Evolutionary conservation across 257 asterid species (phyloP).

Genomic region (Capsicum chinense): DNA sequence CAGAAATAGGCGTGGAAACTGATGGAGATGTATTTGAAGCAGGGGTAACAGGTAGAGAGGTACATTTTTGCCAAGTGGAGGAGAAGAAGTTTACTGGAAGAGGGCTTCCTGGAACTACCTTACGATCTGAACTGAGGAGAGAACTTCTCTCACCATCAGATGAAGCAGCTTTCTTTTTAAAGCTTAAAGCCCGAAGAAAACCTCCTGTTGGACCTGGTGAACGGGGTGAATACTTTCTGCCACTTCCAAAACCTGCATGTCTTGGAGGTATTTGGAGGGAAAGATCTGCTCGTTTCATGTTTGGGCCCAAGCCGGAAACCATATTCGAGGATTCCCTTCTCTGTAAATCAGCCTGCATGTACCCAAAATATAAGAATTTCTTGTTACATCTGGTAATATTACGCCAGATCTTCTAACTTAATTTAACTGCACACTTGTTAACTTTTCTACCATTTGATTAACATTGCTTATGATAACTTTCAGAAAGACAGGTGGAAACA

Average conservation of each 20-base stretch:
- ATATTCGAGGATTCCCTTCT: slow-evolving; percentile 36
- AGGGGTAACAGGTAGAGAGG: slow-evolving; percentile 82
- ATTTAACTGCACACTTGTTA: not conserved
- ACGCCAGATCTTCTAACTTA: not conserved
- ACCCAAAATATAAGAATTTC: slow-evolving; percentile 7
- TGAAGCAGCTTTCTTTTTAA: slow-evolving; percentile 49
- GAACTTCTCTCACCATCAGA: slow-evolving; percentile 51
- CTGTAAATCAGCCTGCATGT: slow-evolving; percentile 52
- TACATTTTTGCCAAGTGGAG: slow-evolving; percentile 59
- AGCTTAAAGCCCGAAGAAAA: slow-evolving; percentile 71
- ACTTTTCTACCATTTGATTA: not conserved
- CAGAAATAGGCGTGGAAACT: slow-evolving; percentile 52
- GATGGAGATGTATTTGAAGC: slow-evolving; percentile 64
- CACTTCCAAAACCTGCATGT: slow-evolving; percentile 39
- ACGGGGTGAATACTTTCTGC: slow-evolving; percentile 45
- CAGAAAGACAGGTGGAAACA: not conserved
- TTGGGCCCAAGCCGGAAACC: slow-evolving; percentile 40
- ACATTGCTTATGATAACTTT: slow-evolving; percentile 11
- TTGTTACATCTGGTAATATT: not conserved
- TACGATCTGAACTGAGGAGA: slow-evolving; percentile 47
- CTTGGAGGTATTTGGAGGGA: slow-evolving; percentile 83
- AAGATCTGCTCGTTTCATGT: slow-evolving; percentile 49
- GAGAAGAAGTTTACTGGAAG: slow-evolving; percentile 45
- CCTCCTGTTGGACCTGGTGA: slow-evolving; percentile 58
- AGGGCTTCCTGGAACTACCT: slow-evolving; percentile 61